Conservation (phyloP, 2,329 filamentous ascomycete species). For the Xylariaceae sp. region DNA sequence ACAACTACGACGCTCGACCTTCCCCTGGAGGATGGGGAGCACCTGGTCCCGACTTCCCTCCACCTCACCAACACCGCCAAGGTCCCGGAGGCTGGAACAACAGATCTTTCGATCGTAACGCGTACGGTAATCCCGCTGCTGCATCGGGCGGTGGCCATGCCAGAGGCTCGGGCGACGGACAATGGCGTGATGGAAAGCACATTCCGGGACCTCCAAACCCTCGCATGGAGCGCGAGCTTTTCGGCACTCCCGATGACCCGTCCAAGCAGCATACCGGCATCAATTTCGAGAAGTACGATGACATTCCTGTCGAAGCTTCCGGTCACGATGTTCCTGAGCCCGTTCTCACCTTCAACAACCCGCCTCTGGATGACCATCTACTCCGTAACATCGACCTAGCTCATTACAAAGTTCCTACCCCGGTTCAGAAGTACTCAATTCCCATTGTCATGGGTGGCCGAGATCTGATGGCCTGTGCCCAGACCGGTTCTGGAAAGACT, state of each 20-base stretch:
- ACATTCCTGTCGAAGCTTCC: constrained; percentile 97
- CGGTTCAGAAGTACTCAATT: constrained; percentile 99
- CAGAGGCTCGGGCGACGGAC: constrained; percentile 89
- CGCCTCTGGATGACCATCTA: constrained; percentile 92
- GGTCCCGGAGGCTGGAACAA: constrained; percentile 33
- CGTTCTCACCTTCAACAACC: constrained; percentile 87
- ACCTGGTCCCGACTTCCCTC: constrained; percentile 40
- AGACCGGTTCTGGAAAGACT: constrained; percentile 99
- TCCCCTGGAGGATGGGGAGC: constrained; percentile 36
- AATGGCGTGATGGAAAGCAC: constrained; percentile 98
- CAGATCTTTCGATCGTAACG: constrained; percentile 62
- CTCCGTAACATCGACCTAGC: constrained; percentile 91
- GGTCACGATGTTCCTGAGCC: constrained; percentile 92
- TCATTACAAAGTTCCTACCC: constrained; percentile 93
- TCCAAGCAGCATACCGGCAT: constrained; percentile 96
- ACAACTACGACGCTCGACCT: constrained; percentile 47
- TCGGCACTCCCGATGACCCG: constrained; percentile 87
- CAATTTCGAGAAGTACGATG: constrained; percentile 99
- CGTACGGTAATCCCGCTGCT: constrained; percentile 57
- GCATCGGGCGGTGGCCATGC: constrained; percentile 53
- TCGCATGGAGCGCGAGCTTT: constrained; percentile 92
- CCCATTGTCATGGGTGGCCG: constrained; percentile 98
- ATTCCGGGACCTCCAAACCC: constrained; percentile 85
- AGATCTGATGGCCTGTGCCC: constrained; percentile 98
- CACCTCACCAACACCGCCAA: constrained; percentile 30